A percentile compares a stretch with the other conserved stretches of the same genome.
These are phyloP conservation scores for Angomonas ambiguus DNA, from an alignment of 208 protist species.

Conservation along the genomic window DNA sequence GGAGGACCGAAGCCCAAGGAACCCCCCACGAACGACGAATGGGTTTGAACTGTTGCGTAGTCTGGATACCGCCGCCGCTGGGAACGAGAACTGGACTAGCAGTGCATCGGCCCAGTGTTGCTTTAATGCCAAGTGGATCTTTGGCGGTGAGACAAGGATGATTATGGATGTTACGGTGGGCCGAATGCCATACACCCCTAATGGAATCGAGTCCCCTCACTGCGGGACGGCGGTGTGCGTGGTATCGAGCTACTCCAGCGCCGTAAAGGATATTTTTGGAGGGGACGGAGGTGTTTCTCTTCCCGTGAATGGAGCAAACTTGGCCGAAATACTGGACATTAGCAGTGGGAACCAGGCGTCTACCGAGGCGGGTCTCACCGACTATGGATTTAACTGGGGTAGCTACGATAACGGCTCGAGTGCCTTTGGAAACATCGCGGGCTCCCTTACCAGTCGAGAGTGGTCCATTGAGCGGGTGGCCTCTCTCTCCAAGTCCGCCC, in stretches of 20 bases:
- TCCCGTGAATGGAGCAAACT: neutral
- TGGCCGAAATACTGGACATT: neutral
- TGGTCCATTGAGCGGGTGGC: constrained; percentile 18
- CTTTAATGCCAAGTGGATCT: constrained; percentile 6
- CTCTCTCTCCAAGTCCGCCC: constrained; percentile 12
- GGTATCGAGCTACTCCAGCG: constrained; percentile 14
- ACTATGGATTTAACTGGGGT: constrained; percentile 37
- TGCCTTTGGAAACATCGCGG: neutral
- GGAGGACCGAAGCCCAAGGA: neutral
- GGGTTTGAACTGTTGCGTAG: neutral
- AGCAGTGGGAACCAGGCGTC: neutral
- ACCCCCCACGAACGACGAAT: neutral
- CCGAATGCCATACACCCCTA: constrained; percentile 14
- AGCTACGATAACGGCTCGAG: constrained; percentile 2
- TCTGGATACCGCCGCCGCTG: neutral
- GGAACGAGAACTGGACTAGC: neutral
- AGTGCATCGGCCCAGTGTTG: constrained; percentile 9
- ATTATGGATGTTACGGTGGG: constrained; percentile 14
- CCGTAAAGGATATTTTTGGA: neutral
- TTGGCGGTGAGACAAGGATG: constrained; percentile 13
- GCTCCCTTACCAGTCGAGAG: neutral
- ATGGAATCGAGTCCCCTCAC: constrained; percentile 2
- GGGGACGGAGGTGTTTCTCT: neutral
- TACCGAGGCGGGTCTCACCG: constrained; percentile 13
- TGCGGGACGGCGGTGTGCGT: constrained; percentile 22